Evolutionary conservation across 495 filamentous ascomycete genomes (phyloP), one percentile per base, ranked within the genome.

Genomic region (Neurospora hispaniola): DNA sequence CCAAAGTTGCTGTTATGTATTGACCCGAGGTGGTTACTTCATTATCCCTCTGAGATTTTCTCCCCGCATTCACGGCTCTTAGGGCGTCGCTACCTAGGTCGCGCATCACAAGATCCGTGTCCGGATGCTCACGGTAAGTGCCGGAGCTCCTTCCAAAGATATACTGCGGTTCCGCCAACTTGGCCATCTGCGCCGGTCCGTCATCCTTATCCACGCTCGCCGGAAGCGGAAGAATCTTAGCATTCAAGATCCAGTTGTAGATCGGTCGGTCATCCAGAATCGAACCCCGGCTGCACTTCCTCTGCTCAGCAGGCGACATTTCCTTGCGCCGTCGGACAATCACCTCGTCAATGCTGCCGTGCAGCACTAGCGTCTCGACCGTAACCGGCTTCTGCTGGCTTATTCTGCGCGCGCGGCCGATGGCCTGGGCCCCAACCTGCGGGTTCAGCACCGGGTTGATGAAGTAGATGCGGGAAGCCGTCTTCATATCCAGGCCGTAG

Each of bases 341-440:
- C 27, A 89, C 88, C 78, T 98, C 94, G 75, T 98, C 95, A 3
- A 98, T 85, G 5, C 92, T 97, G 46, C 89, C 90, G 62, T 87
- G 84, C n/a, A 96, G 79, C 0, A 95, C 92, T 1, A 98, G 85
- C 0, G 94, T 98, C 80, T 97, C 93, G 9, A 97, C 95, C 10
- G 88, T 89, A 0, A 98, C 96, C 0, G 91, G 89, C 71, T 86
- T 88, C 11, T 88, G 89, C 78, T 97, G 95, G 3, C 93, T 93
- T 74, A 98, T 97, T 39, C 95, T 86, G 74, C 97, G 91, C 0
- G 93, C 93, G 76, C 95, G 91, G 75, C 95, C 97, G 75, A 98
- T 92, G 4, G 95, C 95, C 79, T 98, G 95, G 4, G 92, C 93
- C 77, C 97, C 93, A 9, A 97, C 87, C 73, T 92, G 90, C 0